Percentiles rank a stretch among this genome's conserved stretches.
Evolutionary conservation across 495 filamentous ascomycete genomes (phyloP).

Genomic region (Aspergillus nanangensis): DNA sequence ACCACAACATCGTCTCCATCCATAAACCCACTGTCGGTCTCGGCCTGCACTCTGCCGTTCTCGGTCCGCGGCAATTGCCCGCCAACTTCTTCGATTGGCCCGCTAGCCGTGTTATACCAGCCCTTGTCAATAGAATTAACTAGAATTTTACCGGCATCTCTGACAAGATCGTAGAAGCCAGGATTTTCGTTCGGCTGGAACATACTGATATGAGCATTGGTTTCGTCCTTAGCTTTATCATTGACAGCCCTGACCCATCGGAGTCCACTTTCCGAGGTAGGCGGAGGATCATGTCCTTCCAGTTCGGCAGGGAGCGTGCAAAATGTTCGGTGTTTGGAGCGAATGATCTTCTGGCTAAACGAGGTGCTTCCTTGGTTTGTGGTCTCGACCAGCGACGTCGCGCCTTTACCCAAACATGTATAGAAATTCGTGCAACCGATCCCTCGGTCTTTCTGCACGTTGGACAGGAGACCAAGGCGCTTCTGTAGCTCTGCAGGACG

Average conservation of each 20-base stretch:
- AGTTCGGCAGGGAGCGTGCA: conserved; percentile 66
- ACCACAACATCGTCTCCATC: conserved; percentile 37
- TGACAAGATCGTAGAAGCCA: conserved; percentile 64
- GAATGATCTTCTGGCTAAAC: conserved; percentile 37
- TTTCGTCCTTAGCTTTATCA: conserved; percentile 72
- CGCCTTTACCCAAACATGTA: conserved; percentile 71
- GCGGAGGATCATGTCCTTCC: conserved; percentile 26
- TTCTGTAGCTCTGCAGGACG: conserved; percentile 69
- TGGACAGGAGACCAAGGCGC: conserved; percentile 53
- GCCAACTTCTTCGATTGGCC: conserved; percentile 16
- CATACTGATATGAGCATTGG: conserved; percentile 82
- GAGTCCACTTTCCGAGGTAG: conserved; percentile 22
- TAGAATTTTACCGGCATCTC: conserved; percentile 59
- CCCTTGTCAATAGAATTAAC: conserved; percentile 43
- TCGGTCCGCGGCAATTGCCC: conserved; percentile 10
- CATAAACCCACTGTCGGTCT: conserved; percentile 24
- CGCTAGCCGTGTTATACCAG: conserved; percentile 32
- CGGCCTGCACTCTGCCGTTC: conserved; percentile 5
- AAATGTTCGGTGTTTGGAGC: conserved; percentile 67
- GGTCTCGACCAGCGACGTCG: conserved; percentile 33
- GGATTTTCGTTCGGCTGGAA: conserved; percentile 79
- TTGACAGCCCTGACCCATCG: conserved; percentile 70
- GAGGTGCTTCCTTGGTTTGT: conserved; percentile 20
- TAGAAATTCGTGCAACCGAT: conserved; percentile 79
- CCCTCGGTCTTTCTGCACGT: conserved; percentile 47